Conservation (phyloP, 169 alveolate genomes). For the Plasmodium relictum region DNA sequence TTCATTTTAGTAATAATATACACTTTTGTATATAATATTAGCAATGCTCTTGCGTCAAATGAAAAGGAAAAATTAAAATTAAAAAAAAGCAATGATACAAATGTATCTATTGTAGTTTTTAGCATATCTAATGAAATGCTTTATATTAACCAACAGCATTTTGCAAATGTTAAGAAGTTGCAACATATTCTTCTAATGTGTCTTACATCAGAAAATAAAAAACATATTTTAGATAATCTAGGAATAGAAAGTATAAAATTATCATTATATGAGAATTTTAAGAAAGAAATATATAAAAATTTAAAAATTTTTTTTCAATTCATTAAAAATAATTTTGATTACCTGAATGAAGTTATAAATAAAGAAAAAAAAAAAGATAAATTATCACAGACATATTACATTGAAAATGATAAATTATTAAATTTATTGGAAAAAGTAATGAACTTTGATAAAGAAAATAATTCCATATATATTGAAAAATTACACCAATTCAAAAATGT, state of each 20-base stretch:
- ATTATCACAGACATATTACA: background rate
- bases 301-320: conserved; percentile 18
- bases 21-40: too few species aligned
- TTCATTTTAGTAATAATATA: background rate
- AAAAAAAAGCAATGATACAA: background rate
- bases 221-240: background rate
- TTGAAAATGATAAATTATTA: background rate
- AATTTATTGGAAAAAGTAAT: conserved; percentile 20
- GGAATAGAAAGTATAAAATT: conserved; percentile 6
- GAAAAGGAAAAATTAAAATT: background rate
- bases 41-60: background rate
- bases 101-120: conserved; percentile 6
- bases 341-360: background rate
- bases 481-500: conserved; percentile 6
- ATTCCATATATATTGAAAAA: conserved; percentile 17
- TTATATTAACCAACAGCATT: conserved; percentile 17
- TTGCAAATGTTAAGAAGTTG: conserved; percentile 1
- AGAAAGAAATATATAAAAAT: conserved; percentile 14
- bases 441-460: conserved; percentile 21
- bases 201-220: conserved; percentile 12
- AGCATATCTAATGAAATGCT: conserved; percentile 5
- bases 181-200: conserved; percentile 7
- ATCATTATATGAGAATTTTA: conserved; percentile 31
- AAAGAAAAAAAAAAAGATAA: conserved; percentile 24
- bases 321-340: conserved; percentile 20